Base-by-base conservation (phyloP, 2,329 filamentous ascomycete genomes). In the Diaporthe velutina region DNA sequence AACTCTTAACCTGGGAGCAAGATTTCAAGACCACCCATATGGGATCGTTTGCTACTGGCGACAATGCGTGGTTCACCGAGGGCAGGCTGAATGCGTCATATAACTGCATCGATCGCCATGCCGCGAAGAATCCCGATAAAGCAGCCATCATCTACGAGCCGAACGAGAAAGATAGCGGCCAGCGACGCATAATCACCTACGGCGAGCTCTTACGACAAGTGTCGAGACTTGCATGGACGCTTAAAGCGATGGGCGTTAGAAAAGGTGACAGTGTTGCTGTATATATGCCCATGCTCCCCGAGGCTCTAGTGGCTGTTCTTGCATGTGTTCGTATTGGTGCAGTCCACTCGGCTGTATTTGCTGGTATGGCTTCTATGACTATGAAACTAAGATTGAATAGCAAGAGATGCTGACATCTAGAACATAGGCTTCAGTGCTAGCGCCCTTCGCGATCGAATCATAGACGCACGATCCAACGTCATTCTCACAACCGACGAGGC, bases 101-200 rank as follows among this genome's bases (percentile, higher is more conserved):
- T 91, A 99, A 99, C 88, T 98, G 95, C 82, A 93, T 99, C 78
- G 97, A 99, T 82, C 94, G 97, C 77, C 96, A 98, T 85, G 97
- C 97, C n/a, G 91, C 97, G 86, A 95, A 95, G 86, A 92, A 98
- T 85, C 97, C 97, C 64, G 87, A 98, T 86, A 95, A 93, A 86
- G 92, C 96, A 61, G 97, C 97, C 83, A 97, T 99, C 86, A 98
- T 98, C 87, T 99, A 98, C 88, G 97, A 99, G 88, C 96, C 96
- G 76, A 97, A 99, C 81, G 96, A 99, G 85, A 91, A 93, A 52
- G 89, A 86, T 71, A n/a, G n/a, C n/a, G n/a, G 94, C 97, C 82
- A 96, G 97, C 81, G n/a, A n/a, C 95, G 96, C 79, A 96, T 90
- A 78, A 93, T 98, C 84, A 97, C 95, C 78, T 99, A 98, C 80